phyloP scores from a whole-genome alignment of 2,329 filamentous ascomycete species.

The Phialophora chinensis region DNA sequence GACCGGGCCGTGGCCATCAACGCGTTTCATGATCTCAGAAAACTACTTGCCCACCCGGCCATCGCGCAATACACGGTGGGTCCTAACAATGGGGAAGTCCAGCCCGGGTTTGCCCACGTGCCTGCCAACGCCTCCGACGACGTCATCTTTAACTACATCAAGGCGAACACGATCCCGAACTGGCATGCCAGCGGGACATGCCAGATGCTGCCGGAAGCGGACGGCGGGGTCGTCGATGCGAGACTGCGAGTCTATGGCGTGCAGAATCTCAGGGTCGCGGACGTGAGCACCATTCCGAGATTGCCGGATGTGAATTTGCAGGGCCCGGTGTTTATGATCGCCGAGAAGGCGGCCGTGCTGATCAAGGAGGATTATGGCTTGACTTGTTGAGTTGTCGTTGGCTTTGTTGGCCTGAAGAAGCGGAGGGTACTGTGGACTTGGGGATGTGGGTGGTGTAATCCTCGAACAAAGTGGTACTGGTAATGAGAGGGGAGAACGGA shows the following conservation, averaged over 20 bases:
- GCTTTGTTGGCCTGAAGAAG: too few species aligned
- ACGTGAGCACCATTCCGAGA: constrained; percentile 45
- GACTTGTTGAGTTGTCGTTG: neutral
- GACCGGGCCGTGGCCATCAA: constrained; percentile 37
- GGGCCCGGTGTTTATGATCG: constrained; percentile 44
- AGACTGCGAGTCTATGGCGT: constrained; percentile 43
- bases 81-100: constrained; percentile 38
- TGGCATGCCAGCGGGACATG: constrained; percentile 44
- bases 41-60: constrained; percentile 34
- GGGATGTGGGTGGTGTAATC: neutral
- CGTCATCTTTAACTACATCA: constrained; percentile 39
- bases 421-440: neutral
- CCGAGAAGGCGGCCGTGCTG: constrained; percentile 45
- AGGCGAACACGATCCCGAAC: constrained; percentile 30
- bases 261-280: constrained; percentile 42
- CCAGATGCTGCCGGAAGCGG: constrained; percentile 44
- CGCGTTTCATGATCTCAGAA: constrained; percentile 40
- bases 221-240: constrained; percentile 44
- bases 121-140: constrained; percentile 39
- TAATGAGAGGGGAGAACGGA: neutral
- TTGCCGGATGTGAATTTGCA: constrained; percentile 47
- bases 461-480: neutral
- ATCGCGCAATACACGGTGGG: constrained; percentile 45
- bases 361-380: constrained; percentile 41
- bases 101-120: constrained; percentile 12